phyloP scores from a whole-genome alignment of 768 basidiomycete species.

The Mycena vitilis region DNA sequence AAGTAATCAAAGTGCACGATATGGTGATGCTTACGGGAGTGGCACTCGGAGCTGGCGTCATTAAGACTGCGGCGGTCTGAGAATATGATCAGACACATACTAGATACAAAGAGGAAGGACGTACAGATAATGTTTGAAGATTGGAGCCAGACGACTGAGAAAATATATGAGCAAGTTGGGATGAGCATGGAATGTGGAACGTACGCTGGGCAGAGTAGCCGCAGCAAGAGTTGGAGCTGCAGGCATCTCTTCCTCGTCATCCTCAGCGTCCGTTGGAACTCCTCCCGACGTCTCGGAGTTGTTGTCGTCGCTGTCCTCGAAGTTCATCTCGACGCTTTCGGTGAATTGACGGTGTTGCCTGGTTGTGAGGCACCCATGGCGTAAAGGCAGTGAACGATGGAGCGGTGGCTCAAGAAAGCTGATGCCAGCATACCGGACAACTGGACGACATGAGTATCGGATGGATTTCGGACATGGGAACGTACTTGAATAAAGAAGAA shows the following conservation, averaged over 20 bases:
- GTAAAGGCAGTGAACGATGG: neutral
- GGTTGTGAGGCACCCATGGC: slow-evolving; percentile 1
- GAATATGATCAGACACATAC: no score
- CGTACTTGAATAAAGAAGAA: neutral
- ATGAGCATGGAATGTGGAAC: neutral
- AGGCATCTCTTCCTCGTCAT: slow-evolving; percentile 12
- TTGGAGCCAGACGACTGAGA: neutral
- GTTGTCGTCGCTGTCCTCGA: neutral
- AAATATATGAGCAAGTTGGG: neutral
- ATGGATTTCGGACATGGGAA: neutral
- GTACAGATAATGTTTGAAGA: neutral
- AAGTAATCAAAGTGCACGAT: no score
- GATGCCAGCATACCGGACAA: neutral
- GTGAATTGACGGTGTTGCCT: slow-evolving; percentile 2
- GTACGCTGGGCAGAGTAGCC: neutral
- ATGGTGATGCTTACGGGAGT: neutral
- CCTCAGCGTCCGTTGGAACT: neutral
- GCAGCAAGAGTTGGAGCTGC: neutral
- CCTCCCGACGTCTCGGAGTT: neutral
- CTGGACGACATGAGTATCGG: neutral
- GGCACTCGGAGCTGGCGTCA: neutral
- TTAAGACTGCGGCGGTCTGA: neutral
- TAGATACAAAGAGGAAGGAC: no score
- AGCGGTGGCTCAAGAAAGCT: neutral
- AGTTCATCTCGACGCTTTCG: slow-evolving; percentile 1